Evolutionary conservation across 768 basidiomycete genomes (phyloP).

Genomic region (Leccinum rimulosum): DNA sequence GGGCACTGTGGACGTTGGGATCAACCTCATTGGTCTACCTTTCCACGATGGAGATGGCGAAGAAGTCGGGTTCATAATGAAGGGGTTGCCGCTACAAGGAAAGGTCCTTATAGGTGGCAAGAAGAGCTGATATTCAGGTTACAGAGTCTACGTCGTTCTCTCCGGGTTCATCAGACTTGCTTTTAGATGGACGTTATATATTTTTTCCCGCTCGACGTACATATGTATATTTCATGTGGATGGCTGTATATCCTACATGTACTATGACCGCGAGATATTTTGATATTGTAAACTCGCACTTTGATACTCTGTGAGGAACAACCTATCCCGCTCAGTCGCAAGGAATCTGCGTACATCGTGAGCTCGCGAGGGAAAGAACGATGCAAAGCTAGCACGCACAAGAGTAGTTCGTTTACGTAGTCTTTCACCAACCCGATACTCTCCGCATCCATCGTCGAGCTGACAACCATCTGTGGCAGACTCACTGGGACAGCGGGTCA

Average conservation of each 20-base stretch:
- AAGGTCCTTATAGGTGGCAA: constrained; percentile 59
- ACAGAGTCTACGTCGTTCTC: not conserved
- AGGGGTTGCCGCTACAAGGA: constrained; percentile 65
- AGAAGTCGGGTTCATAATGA: constrained; percentile 52
- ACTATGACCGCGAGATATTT: constrained; percentile 65
- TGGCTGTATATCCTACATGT: not conserved
- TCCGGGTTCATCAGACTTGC: not conserved
- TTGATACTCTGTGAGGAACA: constrained; percentile 81
- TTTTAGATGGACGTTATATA: constrained; percentile 1
- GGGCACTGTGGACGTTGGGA: constrained; percentile 60
- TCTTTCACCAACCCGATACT: constrained; percentile 80
- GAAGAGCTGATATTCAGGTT: constrained; percentile 31
- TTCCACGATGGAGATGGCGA: constrained; percentile 38
- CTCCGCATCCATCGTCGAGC: constrained; percentile 88
- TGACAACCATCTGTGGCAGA: constrained; percentile 85
- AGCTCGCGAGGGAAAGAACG: not conserved
- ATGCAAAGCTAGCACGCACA: constrained; percentile 44
- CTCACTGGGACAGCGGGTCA: constrained; percentile 59
- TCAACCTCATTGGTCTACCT: constrained; percentile 60
- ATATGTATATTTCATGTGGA: not conserved
- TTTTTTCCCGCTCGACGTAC: constrained; percentile 4
- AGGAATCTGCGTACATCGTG: constrained; percentile 57
- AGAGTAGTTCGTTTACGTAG: constrained; percentile 84
- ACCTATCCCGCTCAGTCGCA: constrained; percentile 63
- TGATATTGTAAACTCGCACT: constrained; percentile 75